Conservation (phyloP, 305 asterid species). For the Euphrasia arctica region DNA sequence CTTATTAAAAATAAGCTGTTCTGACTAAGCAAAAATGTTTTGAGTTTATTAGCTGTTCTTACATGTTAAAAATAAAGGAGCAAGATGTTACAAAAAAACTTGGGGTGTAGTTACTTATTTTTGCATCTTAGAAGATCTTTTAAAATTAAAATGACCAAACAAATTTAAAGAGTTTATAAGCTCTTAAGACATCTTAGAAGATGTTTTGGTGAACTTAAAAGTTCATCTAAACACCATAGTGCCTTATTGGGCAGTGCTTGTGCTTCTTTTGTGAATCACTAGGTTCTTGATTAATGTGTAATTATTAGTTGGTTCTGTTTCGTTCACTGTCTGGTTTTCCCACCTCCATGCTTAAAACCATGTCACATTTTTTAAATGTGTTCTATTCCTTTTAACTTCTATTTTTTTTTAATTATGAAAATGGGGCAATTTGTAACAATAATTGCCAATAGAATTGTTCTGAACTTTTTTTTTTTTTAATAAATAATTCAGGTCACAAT, state of each 20-base stretch:
- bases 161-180: not conserved
- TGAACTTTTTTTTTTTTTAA: slow-evolving; percentile 27
- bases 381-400: not conserved
- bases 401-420: not conserved
- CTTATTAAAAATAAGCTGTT: not conserved
- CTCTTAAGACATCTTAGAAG: not conserved
- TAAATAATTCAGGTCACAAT: slow-evolving; percentile 51
- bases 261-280: slow-evolving; percentile 10
- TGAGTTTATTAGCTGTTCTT: not conserved
- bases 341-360: slow-evolving; percentile 12
- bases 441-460: not conserved
- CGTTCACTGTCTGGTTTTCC: not conserved
- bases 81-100: too few species aligned
- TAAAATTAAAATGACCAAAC: not conserved
- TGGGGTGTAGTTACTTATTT: too few species aligned
- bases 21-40: not conserved
- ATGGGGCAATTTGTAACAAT: not conserved
- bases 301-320: not conserved
- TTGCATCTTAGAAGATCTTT: not conserved
- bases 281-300: slow-evolving; percentile 1
- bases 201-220: not conserved
- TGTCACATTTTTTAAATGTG: slow-evolving; percentile 5
- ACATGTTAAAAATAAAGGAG: too few species aligned
- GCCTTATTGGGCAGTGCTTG: slow-evolving; percentile 8
- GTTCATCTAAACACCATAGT: not conserved